Evolutionary conservation across 345 rosid species (phyloP), one percentile per base, ranked within the genome.

Genomic region (Lepidium aucheri): DNA sequence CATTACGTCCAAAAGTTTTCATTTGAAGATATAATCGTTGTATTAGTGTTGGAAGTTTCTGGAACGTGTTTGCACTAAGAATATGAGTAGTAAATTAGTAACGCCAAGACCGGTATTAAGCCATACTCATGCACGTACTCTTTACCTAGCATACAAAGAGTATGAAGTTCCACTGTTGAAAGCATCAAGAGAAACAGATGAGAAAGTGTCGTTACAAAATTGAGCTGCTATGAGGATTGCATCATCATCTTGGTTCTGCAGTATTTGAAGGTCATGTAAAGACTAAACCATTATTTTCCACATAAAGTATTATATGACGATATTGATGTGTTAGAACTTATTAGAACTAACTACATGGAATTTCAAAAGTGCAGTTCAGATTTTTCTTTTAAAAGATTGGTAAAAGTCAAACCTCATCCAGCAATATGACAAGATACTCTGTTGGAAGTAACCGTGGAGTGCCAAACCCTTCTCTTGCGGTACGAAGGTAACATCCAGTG

Each of bases 401-500:
- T 6, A 41, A 63, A 12, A 41, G 60, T 11, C 49, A 43, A 65
- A 88, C 99, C 95, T 90, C 96, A 68, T 90, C 97, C 54, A 90
- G 77, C 80, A 88, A 76, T 72, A 84, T 81, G 74, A 90, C 91
- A 54, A 94, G 90, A 82, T 90, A 85, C 72, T 94, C 99, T 8
- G 97, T 90, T 14, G 99, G 99, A 57, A 94, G 80, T 75, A 94
- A 90, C n/a, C 96, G 78, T 22, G 87, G 73, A 74, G 65, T 69
- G 57, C 96, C 96, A 73, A 78, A 82, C 63, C 99, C 96, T 87
- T 85, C 97, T 42, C 80, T 84, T 24, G 95, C 96, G 34, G 95
- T 86, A 77, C 99, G 84, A 60, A 94, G 95, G 79, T 81, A 79
- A 76, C 96, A 88, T 60, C 97, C 97, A 22, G 96, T 85, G 73